phyloP scores from a whole-genome alignment of 192 early-diverging fungal species.

The Chytriomyces hyalinus region DNA sequence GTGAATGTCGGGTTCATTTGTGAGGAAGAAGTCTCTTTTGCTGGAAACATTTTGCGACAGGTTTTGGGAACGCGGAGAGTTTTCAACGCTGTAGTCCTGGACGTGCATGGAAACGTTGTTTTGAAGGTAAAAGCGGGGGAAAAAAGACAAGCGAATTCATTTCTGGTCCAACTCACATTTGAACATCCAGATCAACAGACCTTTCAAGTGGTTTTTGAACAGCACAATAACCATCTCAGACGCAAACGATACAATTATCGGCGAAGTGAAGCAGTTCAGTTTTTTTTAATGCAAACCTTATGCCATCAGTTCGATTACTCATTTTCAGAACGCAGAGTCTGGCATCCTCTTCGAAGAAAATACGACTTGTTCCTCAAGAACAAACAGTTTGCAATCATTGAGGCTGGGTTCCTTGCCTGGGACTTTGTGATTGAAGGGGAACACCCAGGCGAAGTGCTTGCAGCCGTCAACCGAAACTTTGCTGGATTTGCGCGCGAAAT shows the following conservation, averaged over 20 bases:
- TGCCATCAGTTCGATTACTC: neutral
- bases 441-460: slow-evolving; percentile 51
- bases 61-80: slow-evolving; percentile 73
- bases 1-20: slow-evolving; percentile 79
- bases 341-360: slow-evolving; percentile 79
- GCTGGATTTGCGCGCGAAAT: slow-evolving; percentile 75
- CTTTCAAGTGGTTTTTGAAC: slow-evolving; percentile 79
- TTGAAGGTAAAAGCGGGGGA: slow-evolving; percentile 58
- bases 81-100: slow-evolving; percentile 77
- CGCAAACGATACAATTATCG: slow-evolving; percentile 66
- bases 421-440: slow-evolving; percentile 76
- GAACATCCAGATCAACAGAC: slow-evolving; percentile 45
- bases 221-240: slow-evolving; percentile 72
- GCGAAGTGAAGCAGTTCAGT: slow-evolving; percentile 75
- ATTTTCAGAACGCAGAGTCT: slow-evolving; percentile 47
- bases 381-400: slow-evolving; percentile 53
- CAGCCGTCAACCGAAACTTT: slow-evolving; percentile 75
- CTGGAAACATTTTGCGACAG: slow-evolving; percentile 70
- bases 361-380: slow-evolving; percentile 81
- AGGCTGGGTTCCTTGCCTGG: slow-evolving; percentile 72
- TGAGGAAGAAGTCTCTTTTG: slow-evolving; percentile 72
- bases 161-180: neutral
- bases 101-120: slow-evolving; percentile 71
- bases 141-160: neutral
- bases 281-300: neutral